Base-by-base conservation (phyloP, 768 basidiomycete genomes). In the Mycena chlorophos region DNA sequence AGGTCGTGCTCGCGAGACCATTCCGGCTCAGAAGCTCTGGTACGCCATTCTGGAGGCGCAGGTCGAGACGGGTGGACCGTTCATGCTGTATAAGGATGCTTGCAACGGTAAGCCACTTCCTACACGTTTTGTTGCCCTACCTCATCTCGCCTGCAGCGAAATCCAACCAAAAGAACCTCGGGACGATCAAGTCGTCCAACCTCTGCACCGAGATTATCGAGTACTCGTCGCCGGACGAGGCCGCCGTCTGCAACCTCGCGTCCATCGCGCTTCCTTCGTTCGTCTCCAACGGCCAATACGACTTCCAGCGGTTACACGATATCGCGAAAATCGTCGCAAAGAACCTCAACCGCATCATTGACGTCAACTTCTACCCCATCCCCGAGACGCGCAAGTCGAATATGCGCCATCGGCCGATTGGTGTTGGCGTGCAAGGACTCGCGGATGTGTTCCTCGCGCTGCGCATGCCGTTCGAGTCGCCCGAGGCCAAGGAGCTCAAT, bases 11-110 rank as follows among this genome's bases (percentile, higher is more conserved):
- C 86, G 87, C 65, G 90, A 88, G 78, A 81, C 83, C 16, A 75
- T 99, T 61, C 86, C 92, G 39, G 97, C 97, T 3, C 97, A 98
- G 72, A 98, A 98, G 75, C 83, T 99, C 37, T 99, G 97, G 96
- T 98, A 97, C 69, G 94, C 94, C 26, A 86, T 98, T 63, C 77
- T 98, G 31, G 97, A 98, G 68, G 86, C 94, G 14, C 97, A 99
- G 73, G 94, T 96, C 63, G 97, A 99, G 76, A 99, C 97, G 1
- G 97, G 97, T 45, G 89, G 88, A 19, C 97, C 97, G 0, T 99
- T 98, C 79, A 98, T 98, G 93, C 78, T 92, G 26, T 99, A 98
- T 82, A 99, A 99, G 77, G 97, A 98, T 68, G 83, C 93, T 37
- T 88, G 91, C 54, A 99, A 99, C 70, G 74, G 93, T 94, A 64